Evolutionary conservation across 768 basidiomycete species (phyloP), one percentile per base, ranked within the genome.

Genomic region (Floccularia luteovirens): DNA sequence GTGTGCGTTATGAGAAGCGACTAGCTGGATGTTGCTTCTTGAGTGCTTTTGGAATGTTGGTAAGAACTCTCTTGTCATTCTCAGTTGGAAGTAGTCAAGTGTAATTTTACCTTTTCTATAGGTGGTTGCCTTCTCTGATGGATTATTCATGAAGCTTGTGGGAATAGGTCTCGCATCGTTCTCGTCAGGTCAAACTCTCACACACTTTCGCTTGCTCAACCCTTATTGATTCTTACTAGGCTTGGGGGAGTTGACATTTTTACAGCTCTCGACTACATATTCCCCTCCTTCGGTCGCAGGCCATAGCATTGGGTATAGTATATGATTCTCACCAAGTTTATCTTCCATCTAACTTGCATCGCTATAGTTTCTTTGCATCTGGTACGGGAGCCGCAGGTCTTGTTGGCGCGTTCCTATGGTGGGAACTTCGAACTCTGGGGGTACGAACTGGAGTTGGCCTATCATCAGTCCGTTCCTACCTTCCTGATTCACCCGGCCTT

Each of bases 381-480:
- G 94, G 94, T 0, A 98, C 94, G 0, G 94, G 94, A 1, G 90
- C 86, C 3, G 94, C 94, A 0, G 94, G 94, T 0, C 75, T 99
- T 1, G 84, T 82, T 1, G 94, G 94, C 5, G 91, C 94, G 0
- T 84, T 86, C 27, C 53, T 96, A 10, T 98, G 96, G 96, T 98
- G 94, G 94, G 71, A 90, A 47, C 64, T 98, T 3, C 70, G 96
- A 14, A 75, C 77, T 1, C 61, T 94, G 0, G 94, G 96, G 16
- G 90, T 99, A 4, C 74, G 79, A 31, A 51, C 67, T 8, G 96
- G 92, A 1, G 79, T 98, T 17, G 87, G 89, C 2, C 52, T 94
- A 16, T 90, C 88, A 7, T 75, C 88, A 11, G 90, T 90, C 54
- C 25, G 84, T 56, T 24, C n/a, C n/a, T n/a, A 20, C 24, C 25